Evolutionary conservation across 2,329 filamentous ascomycete genomes (phyloP).

Genomic region (Pseudogymnoascus sp.): DNA sequence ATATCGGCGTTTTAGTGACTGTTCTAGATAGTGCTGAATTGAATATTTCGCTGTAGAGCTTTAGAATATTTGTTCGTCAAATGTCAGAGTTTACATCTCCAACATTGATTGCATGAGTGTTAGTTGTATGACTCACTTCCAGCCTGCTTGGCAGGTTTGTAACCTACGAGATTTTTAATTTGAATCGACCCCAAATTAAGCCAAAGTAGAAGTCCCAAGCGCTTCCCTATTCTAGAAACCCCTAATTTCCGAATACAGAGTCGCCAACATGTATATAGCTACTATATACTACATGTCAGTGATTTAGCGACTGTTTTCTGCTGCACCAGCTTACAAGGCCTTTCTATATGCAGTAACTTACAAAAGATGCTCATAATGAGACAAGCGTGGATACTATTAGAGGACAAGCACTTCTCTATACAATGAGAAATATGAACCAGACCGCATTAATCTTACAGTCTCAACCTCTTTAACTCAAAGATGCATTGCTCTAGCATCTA

Average conservation of each 20-base stretch:
- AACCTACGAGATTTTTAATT: neutral
- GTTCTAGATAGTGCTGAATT: neutral
- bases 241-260: no score
- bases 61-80: neutral
- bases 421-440: neutral
- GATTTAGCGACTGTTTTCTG: no score
- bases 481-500: neutral
- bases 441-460: neutral
- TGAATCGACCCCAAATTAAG: neutral
- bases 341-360: neutral
- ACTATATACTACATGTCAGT: no score
- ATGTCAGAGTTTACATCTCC: neutral
- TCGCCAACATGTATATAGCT: no score
- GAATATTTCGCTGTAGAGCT: neutral
- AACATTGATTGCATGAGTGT: neutral
- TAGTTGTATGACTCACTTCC: neutral
- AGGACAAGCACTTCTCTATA: neutral
- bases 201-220: neutral
- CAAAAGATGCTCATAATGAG: neutral
- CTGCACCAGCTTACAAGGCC: no score
- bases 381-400: neutral
- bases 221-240: no score
- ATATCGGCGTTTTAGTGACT: neutral
- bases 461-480: neutral
- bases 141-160: neutral